Evolutionary conservation across 345 rosid genomes (phyloP).

Genomic region (Syzygium oleosum): DNA sequence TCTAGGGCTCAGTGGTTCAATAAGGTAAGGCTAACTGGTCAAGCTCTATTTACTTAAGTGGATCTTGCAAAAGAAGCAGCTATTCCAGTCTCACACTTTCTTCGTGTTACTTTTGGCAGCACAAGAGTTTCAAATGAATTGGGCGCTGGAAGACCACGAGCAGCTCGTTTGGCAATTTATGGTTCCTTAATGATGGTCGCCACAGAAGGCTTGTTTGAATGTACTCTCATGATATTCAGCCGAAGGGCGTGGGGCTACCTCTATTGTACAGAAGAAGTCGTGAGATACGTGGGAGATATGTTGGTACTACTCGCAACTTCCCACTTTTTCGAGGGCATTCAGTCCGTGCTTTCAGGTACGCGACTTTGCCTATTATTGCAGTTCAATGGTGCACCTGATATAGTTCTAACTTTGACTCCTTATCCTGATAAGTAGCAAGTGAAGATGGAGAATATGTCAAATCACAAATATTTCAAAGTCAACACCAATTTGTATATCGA

Average conservation of each 20-base stretch:
- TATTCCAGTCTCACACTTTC: not conserved
- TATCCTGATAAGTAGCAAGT: not conserved
- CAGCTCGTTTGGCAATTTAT: constrained; percentile 23
- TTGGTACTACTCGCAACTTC: constrained; percentile 21
- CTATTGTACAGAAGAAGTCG: constrained; percentile 7
- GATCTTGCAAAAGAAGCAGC: constrained; percentile 1
- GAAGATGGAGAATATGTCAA: not conserved
- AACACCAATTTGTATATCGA: not conserved
- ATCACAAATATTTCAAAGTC: not conserved
- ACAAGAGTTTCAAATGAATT: constrained; percentile 42
- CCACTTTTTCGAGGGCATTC: constrained; percentile 22
- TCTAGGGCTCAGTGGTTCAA: constrained; percentile 12
- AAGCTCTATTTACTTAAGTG: not conserved
- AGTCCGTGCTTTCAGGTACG: constrained; percentile 8
- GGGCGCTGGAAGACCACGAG: constrained; percentile 40
- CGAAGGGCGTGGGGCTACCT: constrained; percentile 16
- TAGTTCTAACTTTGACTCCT: not conserved
- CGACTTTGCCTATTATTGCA: not conserved
- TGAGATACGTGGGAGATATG: constrained; percentile 20
- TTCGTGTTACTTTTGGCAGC: constrained; percentile 7
- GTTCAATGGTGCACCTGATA: not conserved
- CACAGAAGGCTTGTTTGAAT: constrained; percentile 17
- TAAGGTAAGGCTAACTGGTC: constrained; percentile 1
- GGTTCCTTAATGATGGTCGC: constrained; percentile 9
- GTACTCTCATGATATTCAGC: constrained; percentile 13